Conservation (phyloP, 2,329 filamentous ascomycete genomes). For the Podosphaera aphanis region DNA sequence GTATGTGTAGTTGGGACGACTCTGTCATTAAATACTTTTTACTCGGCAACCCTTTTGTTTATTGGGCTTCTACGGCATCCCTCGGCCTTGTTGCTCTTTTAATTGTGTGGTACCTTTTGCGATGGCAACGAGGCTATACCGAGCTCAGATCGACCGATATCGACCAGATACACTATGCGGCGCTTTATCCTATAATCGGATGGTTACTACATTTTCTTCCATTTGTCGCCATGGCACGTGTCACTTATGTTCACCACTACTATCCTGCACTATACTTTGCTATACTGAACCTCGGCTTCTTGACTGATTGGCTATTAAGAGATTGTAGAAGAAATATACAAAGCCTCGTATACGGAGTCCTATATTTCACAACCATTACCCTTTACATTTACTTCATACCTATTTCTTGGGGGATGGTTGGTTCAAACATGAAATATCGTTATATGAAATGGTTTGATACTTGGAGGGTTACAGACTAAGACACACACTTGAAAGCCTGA, state of each 20-base stretch:
- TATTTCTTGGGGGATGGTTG: slow-evolving; percentile 91
- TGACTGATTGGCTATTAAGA: slow-evolving; percentile 60
- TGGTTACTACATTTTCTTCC: slow-evolving; percentile 95
- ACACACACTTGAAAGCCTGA: not conserved
- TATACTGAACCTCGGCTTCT: slow-evolving; percentile 72
- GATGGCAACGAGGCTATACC: slow-evolving; percentile 85
- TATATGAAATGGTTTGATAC: slow-evolving; percentile 84
- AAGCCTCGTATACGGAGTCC: slow-evolving; percentile 42
- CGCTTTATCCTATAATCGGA: slow-evolving; percentile 71
- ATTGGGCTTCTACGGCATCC: slow-evolving; percentile 76
- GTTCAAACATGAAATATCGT: slow-evolving; percentile 57
- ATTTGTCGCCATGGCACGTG: slow-evolving; percentile 92
- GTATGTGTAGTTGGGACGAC: slow-evolving; percentile 98
- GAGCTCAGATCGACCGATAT: slow-evolving; percentile 63
- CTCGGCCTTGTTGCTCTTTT: slow-evolving; percentile 51
- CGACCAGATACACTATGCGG: slow-evolving; percentile 85
- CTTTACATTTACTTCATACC: slow-evolving; percentile 80
- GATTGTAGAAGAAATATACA: slow-evolving; percentile 40
- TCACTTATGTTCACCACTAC: slow-evolving; percentile 98
- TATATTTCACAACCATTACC: slow-evolving; percentile 55
- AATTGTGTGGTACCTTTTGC: slow-evolving; percentile 62
- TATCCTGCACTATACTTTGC: slow-evolving; percentile 97
- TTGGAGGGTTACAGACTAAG: slow-evolving; percentile 32
- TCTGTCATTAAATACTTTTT: slow-evolving; percentile 94
- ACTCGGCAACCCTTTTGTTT: slow-evolving; percentile 84